These are phyloP conservation scores for Fragilaria radians DNA, from an alignment of 108 stramenopile genomes.

Conservation along the genomic window DNA sequence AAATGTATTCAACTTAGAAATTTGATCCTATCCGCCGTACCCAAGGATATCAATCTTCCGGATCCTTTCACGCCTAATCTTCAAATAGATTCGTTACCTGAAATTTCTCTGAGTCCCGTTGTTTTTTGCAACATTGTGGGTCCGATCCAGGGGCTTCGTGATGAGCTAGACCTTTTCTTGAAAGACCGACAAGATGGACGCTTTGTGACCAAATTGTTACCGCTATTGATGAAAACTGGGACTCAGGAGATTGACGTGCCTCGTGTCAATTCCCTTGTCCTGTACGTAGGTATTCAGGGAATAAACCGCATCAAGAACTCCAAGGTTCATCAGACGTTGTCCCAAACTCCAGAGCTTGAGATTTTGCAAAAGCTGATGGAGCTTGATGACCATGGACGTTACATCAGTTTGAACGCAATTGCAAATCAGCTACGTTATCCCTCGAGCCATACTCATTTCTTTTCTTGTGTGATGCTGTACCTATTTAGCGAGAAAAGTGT, in stretches of 20 bases:
- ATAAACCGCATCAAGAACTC: conserved; percentile 74
- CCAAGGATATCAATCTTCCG: conserved; percentile 92
- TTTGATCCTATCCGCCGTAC: conserved; percentile 94
- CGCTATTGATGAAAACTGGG: conserved; percentile 59
- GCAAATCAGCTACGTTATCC: conserved; percentile 99
- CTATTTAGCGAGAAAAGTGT: conserved; percentile 94
- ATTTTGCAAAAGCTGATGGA: conserved; percentile 86
- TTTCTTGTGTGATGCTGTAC: conserved; percentile 94
- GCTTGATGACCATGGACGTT: conserved; percentile 89
- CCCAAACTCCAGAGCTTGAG: conserved; percentile 82
- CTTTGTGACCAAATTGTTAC: conserved; percentile 72
- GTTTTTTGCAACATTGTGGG: conserved; percentile 85
- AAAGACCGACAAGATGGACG: conserved; percentile 77
- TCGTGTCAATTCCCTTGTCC: conserved; percentile 89
- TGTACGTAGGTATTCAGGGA: conserved; percentile 92
- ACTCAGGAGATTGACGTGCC: conserved; percentile 75
- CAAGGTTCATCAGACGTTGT: conserved; percentile 60
- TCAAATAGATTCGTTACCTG: conserved; percentile 95
- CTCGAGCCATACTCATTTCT: conserved; percentile 99
- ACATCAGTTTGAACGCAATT: conserved; percentile 95
- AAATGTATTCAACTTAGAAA: conserved; percentile 98
- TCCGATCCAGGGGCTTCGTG: conserved; percentile 60
- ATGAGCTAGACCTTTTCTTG: conserved; percentile 88
- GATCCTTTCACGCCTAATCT: conserved; percentile 99
- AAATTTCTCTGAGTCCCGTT: conserved; percentile 85